Evolutionary conservation across 371 early-diverging fungal genomes (phyloP), one percentile per base, ranked within the genome.

Genomic region (Haplosporangium sp.): DNA sequence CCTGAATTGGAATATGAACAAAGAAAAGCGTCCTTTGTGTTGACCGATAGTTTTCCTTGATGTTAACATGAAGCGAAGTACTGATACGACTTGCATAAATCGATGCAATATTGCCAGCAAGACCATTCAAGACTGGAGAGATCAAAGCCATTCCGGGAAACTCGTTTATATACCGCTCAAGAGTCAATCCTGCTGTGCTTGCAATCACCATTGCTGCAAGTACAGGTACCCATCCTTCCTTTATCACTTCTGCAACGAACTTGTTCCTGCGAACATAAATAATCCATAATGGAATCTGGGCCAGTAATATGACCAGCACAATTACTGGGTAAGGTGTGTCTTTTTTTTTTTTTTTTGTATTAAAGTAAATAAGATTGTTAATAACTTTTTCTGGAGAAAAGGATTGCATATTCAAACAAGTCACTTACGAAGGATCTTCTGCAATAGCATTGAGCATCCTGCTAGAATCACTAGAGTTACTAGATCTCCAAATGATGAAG

Each of bases 51-150:
- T 86, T 86, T 72, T 89, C 86, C 39, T 83, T 76, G 34, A 74
- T 83, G 62, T 86, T 87, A 15, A 84, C 83, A 73, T 95, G 96
- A 27, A 96, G 76, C 44, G 88, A 84, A 5, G 96, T 95, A 11
- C 95, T 93, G 48, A 95, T 90, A 10, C 94, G 87, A 8, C 94
- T 94, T 0, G 94, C 93, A 74, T 92, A 95, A 17, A 96, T 92
- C 11, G 94, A 92, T 17, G 94, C 93, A 38, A 96, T 77, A 77
- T 96, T 95, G 27, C 96, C 96, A 11, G 91, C 88, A n/a, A 92
- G 67, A 2, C 92, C 94, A 76, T 90, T 92, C 59, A 94, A 72
- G 0, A 94, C 93, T 6, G 94, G 94, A 2, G 91, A 88, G 52
- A 93, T 82, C 61, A 93, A 67, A 3, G 95, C 96, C 61, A 96